Evolutionary conservation across 2,329 filamentous ascomycete genomes (phyloP).

Genomic region (Diaporthe nobilis): DNA sequence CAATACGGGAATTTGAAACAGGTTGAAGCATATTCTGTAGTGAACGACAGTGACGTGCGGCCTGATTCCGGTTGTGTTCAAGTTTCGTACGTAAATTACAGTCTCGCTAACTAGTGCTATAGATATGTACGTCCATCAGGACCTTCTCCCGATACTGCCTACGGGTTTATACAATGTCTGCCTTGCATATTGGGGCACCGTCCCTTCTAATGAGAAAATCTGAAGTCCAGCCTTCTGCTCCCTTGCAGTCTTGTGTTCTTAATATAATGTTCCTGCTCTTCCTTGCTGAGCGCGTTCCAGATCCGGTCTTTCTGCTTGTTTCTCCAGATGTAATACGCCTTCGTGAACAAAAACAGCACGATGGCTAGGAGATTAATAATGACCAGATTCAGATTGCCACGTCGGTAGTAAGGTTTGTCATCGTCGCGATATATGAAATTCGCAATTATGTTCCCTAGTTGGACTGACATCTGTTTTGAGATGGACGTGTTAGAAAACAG

Average conservation of each 20-base stretch:
- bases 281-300: slow-evolving; percentile 64
- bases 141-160: too few relatives aligned
- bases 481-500: neutral
- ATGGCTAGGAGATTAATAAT: slow-evolving; percentile 65
- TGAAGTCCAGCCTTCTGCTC: slow-evolving; percentile 60
- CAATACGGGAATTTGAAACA: neutral
- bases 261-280: slow-evolving; percentile 65
- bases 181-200: too few relatives aligned
- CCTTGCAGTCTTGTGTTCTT: slow-evolving; percentile 58
- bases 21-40: neutral
- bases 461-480: slow-evolving; percentile 52
- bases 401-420: slow-evolving; percentile 67
- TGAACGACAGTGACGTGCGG: neutral
- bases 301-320: slow-evolving; percentile 62
- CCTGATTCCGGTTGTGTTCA: neutral
- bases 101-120: neutral
- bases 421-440: slow-evolving; percentile 66
- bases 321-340: slow-evolving; percentile 66
- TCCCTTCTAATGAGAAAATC: slow-evolving; percentile 53
- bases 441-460: slow-evolving; percentile 52
- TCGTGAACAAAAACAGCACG: slow-evolving; percentile 63
- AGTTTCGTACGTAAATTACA: neutral
- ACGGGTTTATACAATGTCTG: neutral
- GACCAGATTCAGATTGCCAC: slow-evolving; percentile 68
- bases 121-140: neutral